These are phyloP conservation scores for Nakazawaea pomicola DNA, from an alignment of 805 yeast genomes.

Conservation along the genomic window DNA sequence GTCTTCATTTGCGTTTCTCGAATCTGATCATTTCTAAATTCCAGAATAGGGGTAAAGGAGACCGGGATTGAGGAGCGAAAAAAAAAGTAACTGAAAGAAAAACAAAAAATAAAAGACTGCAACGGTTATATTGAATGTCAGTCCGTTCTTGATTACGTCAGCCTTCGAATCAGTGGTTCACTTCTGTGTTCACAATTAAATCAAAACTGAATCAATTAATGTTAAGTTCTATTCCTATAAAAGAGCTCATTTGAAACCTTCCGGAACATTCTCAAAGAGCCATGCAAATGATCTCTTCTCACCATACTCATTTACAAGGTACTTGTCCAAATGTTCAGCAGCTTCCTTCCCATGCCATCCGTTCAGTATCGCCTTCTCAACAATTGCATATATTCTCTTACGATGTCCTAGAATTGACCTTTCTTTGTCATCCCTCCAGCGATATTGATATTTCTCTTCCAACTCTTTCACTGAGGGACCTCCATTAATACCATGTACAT, in stretches of 20 bases:
- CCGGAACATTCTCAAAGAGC: slow-evolving; percentile 26
- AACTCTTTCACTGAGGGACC: slow-evolving; percentile 48
- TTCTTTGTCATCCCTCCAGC: slow-evolving; percentile 52
- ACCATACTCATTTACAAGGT: slow-evolving; percentile 22
- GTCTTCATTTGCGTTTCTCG: too few relatives aligned
- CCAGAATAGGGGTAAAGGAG: too few relatives aligned
- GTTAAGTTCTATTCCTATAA: too few relatives aligned
- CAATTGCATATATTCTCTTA: slow-evolving; percentile 49
- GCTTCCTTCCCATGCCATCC: slow-evolving; percentile 27
- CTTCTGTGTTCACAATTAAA: too few relatives aligned
- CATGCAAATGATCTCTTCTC: slow-evolving; percentile 26
- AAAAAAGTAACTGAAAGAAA: too few relatives aligned
- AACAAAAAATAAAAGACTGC: too few relatives aligned
- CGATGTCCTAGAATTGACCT: slow-evolving; percentile 48
- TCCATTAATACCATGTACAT: slow-evolving; percentile 43
- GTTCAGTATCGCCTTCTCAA: slow-evolving; percentile 29
- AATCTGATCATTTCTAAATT: too few relatives aligned
- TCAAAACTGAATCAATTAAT: too few relatives aligned
- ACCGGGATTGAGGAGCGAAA: too few relatives aligned
- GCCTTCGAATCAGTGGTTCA: too few relatives aligned
- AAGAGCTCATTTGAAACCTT: slow-evolving; percentile 17
- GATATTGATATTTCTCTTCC: slow-evolving; percentile 43
- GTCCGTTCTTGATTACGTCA: too few relatives aligned
- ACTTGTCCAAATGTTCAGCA: slow-evolving; percentile 28
- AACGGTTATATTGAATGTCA: too few relatives aligned